Base-by-base conservation (phyloP, 805 yeast species). In the Metschnikowia colocasiae region DNA sequence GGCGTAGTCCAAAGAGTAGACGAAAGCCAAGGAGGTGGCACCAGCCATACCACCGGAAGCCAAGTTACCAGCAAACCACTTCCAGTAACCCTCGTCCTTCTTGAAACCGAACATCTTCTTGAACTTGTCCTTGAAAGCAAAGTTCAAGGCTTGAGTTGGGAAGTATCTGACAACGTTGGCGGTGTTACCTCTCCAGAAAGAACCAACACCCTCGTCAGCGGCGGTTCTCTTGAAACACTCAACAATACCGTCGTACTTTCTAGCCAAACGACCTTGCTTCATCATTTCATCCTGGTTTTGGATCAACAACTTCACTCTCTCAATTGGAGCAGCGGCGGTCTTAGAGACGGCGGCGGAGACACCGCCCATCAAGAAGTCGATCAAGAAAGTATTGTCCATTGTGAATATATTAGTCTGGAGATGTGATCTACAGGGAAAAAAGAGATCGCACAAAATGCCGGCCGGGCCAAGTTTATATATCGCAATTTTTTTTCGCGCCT, bases 131-230 rank as follows among this genome's bases (percentile, higher is more conserved):
- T 90, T 91, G 92, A 90, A 91, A 67, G 97, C 97, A 68, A 90
- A 91, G 86, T 90, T 90, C 71, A 90, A 83, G 65, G 97, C 97
- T 80, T 90, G 97, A 74, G 97, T 91, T 75, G 97, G 97, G 95
- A 90, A 90, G 84, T 91, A 90, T 82, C 97, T 87, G 80, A 90
- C 85, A 72, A 90, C 97, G 78, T 90, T 90, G 67, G 97, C 97
- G 59, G 97, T 91, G 91, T 90, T 90, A 83, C 97, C 97, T 86
- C 97, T 86, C 97, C 97, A 90, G 92, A 90, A 89, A 57, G 97
- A 77, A 60, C 76, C 80, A 57, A 87, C 67, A 83, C 97, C 97
- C 80, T 90, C 97, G 62, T 85, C 88, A 62, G 87, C 85, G 59
- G 91, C 85, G 62, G 97, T 91, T 82, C 97, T 87, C 67, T 71